Percentiles rank a stretch among this genome's conserved stretches.
Evolutionary conservation across 2,329 filamentous ascomycete genomes (phyloP).

Genomic region (Epichloe baconii): DNA sequence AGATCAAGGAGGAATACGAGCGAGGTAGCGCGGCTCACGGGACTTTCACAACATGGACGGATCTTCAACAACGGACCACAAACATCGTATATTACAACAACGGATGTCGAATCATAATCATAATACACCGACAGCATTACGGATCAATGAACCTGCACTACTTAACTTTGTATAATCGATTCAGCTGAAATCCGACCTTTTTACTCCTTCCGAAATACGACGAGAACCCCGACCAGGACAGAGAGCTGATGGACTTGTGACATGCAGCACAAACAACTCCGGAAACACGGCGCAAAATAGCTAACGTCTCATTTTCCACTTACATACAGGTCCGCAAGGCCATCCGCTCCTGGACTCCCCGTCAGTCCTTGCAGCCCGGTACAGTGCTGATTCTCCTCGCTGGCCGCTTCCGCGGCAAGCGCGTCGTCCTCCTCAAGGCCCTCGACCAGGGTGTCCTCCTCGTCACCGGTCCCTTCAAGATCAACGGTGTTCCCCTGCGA

Average conservation of each 20-base stretch:
- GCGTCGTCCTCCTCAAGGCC: conserved; percentile 95
- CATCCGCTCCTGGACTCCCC: conserved; percentile 74
- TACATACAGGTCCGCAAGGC: conserved; percentile 77
- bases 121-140: no score
- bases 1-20: background rate
- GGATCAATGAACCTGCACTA: background rate
- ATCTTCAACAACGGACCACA: background rate
- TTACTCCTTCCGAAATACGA: background rate
- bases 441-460: conserved; percentile 96
- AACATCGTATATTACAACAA: background rate
- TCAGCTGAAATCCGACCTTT: background rate
- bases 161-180: background rate
- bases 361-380: conserved; percentile 82
- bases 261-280: background rate
- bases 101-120: no score
- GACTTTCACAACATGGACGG: no score
- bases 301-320: conserved; percentile 13
- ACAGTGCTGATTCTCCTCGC: conserved; percentile 97
- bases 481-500: conserved; percentile 97
- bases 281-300: background rate
- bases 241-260: background rate
- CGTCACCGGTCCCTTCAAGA: conserved; percentile 99
- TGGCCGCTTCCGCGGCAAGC: conserved; percentile 99
- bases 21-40: background rate
- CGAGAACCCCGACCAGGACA: background rate